Evolutionary conservation across 208 protist species (phyloP).

Genomic region (Angomonas deanei): DNA sequence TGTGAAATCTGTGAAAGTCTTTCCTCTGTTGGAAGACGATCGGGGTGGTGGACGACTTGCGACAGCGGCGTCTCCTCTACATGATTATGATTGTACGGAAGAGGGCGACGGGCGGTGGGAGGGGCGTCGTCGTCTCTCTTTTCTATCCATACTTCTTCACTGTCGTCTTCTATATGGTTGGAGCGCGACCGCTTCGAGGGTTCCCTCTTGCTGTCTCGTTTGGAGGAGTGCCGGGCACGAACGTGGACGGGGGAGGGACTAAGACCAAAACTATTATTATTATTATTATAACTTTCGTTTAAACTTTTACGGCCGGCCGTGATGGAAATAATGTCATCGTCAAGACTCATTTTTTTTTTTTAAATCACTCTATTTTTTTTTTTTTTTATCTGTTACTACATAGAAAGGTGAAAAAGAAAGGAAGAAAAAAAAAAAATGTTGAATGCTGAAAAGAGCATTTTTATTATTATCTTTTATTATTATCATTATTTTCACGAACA

Average conservation of each 20-base stretch:
- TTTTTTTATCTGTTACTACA: neutral
- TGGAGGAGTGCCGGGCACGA: neutral
- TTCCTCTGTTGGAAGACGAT: neutral
- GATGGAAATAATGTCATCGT: neutral
- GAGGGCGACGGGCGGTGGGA: neutral
- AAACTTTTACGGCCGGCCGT: neutral
- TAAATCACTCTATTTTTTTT: neutral
- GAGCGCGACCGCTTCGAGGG: neutral
- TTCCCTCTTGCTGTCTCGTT: neutral
- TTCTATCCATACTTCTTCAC: neutral
- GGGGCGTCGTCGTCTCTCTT: neutral
- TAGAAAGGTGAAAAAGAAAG: slow-evolving; percentile 5
- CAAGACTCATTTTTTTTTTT: neutral
- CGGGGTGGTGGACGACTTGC: neutral
- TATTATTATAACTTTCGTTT: neutral
- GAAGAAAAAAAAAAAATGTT: slow-evolving; percentile 16
- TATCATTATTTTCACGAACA: neutral
- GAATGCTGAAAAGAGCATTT: slow-evolving; percentile 3
- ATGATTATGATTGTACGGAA: slow-evolving; percentile 5
- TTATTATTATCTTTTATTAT: neutral
- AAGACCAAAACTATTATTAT: neutral
- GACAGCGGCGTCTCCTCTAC: neutral
- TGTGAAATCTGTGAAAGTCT: neutral
- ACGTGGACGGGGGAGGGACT: slow-evolving; percentile 1
- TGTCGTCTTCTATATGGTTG: neutral